These are phyloP conservation scores for Candida palmyrensis DNA, from an alignment of 805 yeast genomes.

Conservation along the genomic window DNA sequence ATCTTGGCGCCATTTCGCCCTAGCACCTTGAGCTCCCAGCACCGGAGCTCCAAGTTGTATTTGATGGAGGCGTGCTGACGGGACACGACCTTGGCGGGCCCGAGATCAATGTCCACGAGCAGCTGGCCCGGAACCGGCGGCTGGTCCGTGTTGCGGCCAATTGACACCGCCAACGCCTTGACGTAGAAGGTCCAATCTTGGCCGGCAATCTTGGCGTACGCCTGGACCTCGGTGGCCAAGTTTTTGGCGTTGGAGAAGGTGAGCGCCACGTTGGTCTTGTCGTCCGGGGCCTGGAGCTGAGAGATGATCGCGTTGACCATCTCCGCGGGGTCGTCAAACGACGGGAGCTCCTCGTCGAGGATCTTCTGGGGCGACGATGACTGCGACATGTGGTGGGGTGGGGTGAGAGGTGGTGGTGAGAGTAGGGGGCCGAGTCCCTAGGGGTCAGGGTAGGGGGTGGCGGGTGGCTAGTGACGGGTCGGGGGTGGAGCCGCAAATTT, in stretches of 20 bases:
- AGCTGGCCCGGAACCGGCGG: conserved; percentile 3
- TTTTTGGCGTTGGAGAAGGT: conserved; percentile 71
- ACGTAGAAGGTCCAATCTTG: conserved; percentile 92
- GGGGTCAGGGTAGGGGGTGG: not conserved
- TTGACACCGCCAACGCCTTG: conserved; percentile 63
- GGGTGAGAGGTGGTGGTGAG: too few species aligned
- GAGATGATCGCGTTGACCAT: conserved; percentile 72
- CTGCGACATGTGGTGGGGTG: too few species aligned
- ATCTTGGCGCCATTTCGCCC: conserved; percentile 95
- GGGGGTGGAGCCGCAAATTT: conserved; percentile 1
- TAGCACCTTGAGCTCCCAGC: conserved; percentile 78
- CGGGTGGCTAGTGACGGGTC: not conserved
- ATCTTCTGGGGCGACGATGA: conserved; percentile 20
- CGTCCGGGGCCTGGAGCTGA: conserved; percentile 64
- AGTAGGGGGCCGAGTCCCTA: too few species aligned
- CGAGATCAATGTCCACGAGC: conserved; percentile 76
- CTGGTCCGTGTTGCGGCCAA: conserved; percentile 77
- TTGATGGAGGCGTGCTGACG: conserved; percentile 83
- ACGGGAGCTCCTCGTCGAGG: conserved; percentile 25
- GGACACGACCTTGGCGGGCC: conserved; percentile 96
- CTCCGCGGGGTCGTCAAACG: conserved; percentile 56
- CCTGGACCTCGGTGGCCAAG: conserved; percentile 78
- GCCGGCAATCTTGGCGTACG: conserved; percentile 96
- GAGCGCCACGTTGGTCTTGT: conserved; percentile 66
- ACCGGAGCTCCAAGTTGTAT: conserved; percentile 66